Conservation (phyloP, 495 filamentous ascomycete genomes). For the Letharia columbiana region DNA sequence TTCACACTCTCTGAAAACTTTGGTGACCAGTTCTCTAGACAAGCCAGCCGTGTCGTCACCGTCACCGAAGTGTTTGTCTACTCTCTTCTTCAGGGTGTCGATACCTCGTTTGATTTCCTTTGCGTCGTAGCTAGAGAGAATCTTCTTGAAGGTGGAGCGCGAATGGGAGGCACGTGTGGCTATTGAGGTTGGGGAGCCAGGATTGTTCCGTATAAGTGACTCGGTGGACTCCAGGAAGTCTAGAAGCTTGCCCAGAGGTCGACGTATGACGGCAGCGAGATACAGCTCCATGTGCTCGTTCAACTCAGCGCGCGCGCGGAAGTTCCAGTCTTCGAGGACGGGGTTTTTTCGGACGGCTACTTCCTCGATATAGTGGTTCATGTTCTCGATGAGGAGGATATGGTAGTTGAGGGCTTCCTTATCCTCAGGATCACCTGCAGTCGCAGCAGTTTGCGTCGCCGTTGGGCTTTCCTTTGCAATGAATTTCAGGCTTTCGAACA, state of each 20-base stretch:
- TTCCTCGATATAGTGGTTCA: constrained; percentile 95
- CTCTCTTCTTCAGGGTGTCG: constrained; percentile 74
- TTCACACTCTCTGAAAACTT: constrained; percentile 77
- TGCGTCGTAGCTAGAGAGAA: constrained; percentile 66
- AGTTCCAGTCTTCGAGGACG: constrained; percentile 72
- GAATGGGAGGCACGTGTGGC: constrained; percentile 71
- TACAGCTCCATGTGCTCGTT: constrained; percentile 84
- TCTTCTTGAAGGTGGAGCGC: constrained; percentile 71
- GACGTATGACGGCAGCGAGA: constrained; percentile 74
- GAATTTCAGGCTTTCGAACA: constrained; percentile 93
- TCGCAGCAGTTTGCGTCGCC: constrained; percentile 24
- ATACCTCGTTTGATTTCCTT: constrained; percentile 80
- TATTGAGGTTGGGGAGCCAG: constrained; percentile 39
- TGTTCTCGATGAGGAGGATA: constrained; percentile 94
- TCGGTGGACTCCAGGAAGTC: constrained; percentile 84
- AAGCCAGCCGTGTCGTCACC: constrained; percentile 59
- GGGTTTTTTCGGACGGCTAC: constrained; percentile 65
- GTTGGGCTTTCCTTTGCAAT: constrained; percentile 85
- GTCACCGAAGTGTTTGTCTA: constrained; percentile 94
- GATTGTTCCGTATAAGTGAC: constrained; percentile 41
- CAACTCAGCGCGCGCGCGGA: constrained; percentile 67
- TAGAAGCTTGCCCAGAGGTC: constrained; percentile 80
- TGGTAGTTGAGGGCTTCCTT: constrained; percentile 95
- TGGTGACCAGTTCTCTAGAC: constrained; percentile 59
- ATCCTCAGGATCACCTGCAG: constrained; percentile 66